Conservation (phyloP, 1,139 yeast species). For the Saccharomyces pastorianus region DNA sequence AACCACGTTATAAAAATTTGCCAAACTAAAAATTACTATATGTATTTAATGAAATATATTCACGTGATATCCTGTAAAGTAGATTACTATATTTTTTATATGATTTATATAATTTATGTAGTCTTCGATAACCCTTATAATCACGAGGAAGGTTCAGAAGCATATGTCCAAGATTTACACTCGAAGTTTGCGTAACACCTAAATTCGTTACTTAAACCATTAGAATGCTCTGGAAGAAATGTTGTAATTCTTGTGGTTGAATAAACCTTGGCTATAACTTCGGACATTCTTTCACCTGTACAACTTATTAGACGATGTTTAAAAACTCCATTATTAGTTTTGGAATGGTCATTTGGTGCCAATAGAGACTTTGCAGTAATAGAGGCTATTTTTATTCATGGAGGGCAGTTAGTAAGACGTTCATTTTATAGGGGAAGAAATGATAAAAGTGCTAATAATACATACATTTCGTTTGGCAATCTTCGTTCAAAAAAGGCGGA, state of each 20-base stretch:
- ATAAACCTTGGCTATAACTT: slow-evolving; percentile 50
- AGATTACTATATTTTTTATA: no score
- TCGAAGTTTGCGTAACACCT: slow-evolving; percentile 76
- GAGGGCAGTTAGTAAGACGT: slow-evolving; percentile 4
- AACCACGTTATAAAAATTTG: no score
- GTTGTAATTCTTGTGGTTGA: slow-evolving; percentile 57
- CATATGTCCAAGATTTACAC: slow-evolving; percentile 43
- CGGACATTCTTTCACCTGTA: slow-evolving; percentile 83
- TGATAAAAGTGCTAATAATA: background rate
- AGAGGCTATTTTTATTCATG: slow-evolving; percentile 36
- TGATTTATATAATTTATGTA: background rate
- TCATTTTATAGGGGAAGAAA: background rate
- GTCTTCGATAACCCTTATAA: background rate
- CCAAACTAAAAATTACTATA: no score
- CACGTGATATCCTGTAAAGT: no score
- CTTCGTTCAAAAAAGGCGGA: slow-evolving; percentile 78
- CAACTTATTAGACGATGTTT: slow-evolving; percentile 56
- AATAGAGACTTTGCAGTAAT: slow-evolving; percentile 58
- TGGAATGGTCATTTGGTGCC: slow-evolving; percentile 34
- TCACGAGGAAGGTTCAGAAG: background rate
- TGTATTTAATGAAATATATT: no score
- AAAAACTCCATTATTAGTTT: slow-evolving; percentile 36
- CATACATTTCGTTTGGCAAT: slow-evolving; percentile 62
- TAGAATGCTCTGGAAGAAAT: slow-evolving; percentile 72
- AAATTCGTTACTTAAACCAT: slow-evolving; percentile 82